Evolutionary conservation across 352 stramenopile species (phyloP), one percentile per base, ranked within the genome.

Genomic region (Phytophthora parvispora): DNA sequence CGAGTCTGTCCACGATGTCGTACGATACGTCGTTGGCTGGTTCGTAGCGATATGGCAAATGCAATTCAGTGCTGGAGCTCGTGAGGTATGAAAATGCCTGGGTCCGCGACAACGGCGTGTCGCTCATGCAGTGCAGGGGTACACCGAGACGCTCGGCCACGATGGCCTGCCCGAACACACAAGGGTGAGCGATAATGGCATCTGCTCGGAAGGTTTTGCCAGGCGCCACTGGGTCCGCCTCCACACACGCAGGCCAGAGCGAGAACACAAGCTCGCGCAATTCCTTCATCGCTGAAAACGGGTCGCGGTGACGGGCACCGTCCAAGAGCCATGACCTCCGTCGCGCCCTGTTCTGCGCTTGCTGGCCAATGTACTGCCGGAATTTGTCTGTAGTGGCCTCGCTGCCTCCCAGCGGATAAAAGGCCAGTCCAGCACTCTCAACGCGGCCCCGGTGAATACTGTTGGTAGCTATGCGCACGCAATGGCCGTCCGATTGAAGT

Each of bases 381-480:
- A 89, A 91, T 22, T 80, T 82, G 10, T 62, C 64, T n/a, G 83
- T 77, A 1, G 77, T 92, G 18, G 72, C 78, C 0, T 75, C 63
- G 31, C 68, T 77, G 15, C 87, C 87, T 34, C 75, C 80, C n/a
- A 95, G 80, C 16, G 87, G 81, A 59, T 84, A 93, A 52, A 93
- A 95, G 34, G 92, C 84, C 7, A 95, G 63, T 9, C 86, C 85
- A 50, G 73, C 67, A 25, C 58, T 72, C 8, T 83, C 67, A 31
- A 98, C 86, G 3, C 82, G 84, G 10, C 87, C 56, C 0, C 93
- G 80, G 74, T 95, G 92, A 8, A 77, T 78, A 25, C 83, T 81
- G 56, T 96, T 93, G 7, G 92, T 96, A 1, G 93, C 95, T 31
- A 99, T 88, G 4, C 96, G 86, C 1, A 99, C 94, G 29, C 88